Conservation (phyloP, 129 eudicot species). For the Ambrosia trifida region DNA sequence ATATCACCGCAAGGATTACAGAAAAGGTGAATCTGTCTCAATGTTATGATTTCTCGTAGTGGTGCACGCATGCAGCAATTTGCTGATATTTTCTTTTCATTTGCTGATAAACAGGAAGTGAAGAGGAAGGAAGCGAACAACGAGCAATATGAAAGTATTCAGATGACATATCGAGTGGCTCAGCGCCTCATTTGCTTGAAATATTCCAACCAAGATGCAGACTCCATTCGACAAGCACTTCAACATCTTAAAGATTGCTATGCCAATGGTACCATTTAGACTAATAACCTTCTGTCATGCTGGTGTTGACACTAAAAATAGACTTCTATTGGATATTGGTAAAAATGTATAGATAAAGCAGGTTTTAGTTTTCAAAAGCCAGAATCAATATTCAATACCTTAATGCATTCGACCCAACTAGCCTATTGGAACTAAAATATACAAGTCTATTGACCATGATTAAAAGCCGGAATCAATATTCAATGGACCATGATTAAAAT, state of each 20-base stretch:
- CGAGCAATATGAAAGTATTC: slow-evolving; percentile 53
- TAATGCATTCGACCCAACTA: no score
- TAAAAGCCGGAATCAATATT: no score
- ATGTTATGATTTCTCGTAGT: not conserved
- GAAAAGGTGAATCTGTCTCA: slow-evolving; percentile 46
- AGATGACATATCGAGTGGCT: slow-evolving; percentile 66
- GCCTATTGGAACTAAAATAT: no score
- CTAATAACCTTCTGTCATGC: not conserved
- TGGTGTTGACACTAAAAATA: no score
- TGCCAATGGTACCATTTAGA: slow-evolving; percentile 44
- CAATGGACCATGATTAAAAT: no score
- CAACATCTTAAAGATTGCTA: slow-evolving; percentile 70
- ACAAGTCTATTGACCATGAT: no score
- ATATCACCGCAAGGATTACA: slow-evolving; percentile 76
- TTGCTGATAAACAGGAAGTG: slow-evolving; percentile 52
- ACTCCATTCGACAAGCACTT: slow-evolving; percentile 76
- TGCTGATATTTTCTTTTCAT: not conserved
- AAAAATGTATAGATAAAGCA: no score
- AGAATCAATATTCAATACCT: no score
- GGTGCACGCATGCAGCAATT: not conserved
- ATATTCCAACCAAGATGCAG: slow-evolving; percentile 89
- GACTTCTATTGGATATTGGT: no score
- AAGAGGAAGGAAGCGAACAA: slow-evolving; percentile 70
- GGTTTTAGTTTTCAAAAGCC: no score
- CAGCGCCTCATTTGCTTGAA: slow-evolving; percentile 89